phyloP scores from a whole-genome alignment of 176 grass and related monocot genomes.

The Oryza punctata region DNA sequence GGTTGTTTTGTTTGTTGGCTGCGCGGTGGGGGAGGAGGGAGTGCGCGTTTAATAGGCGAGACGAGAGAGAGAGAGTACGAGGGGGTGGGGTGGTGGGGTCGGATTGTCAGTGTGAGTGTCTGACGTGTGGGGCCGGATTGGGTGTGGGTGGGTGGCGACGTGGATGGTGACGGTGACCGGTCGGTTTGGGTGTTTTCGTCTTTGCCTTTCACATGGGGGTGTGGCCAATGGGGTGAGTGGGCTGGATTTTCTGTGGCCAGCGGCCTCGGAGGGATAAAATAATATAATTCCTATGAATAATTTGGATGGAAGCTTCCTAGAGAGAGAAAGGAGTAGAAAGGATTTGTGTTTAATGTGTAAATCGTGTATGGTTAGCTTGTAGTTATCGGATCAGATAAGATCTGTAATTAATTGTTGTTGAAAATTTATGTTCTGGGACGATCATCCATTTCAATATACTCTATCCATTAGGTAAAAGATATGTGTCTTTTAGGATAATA shows the following conservation, averaged over 20 bases:
- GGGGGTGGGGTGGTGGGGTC: not conserved
- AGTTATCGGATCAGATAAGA: too few relatives aligned
- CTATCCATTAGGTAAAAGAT: too few relatives aligned
- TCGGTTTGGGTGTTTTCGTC: not conserved
- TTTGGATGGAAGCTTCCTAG: not conserved
- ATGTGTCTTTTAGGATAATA: too few relatives aligned
- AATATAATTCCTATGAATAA: too few relatives aligned
- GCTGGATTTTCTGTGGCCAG: slow-evolving; percentile 34
- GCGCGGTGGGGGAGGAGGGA: not conserved
- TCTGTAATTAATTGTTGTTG: not conserved
- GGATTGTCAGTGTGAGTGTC: too few relatives aligned
- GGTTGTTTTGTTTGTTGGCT: not conserved
- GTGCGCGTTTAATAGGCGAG: slow-evolving; percentile 39
- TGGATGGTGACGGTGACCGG: too few relatives aligned
- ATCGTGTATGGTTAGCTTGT: not conserved
- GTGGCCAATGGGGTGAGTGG: not conserved
- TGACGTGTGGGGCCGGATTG: too few relatives aligned
- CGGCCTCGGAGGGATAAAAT: too few relatives aligned
- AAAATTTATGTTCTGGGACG: too few relatives aligned
- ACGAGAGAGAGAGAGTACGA: not conserved
- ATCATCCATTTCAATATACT: too few relatives aligned
- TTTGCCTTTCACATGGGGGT: not conserved
- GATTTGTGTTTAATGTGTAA: not conserved
- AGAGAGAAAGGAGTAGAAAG: rapidly evolving
- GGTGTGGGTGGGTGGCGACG: not conserved